Evolutionary conservation across 192 early-diverging fungal genomes (phyloP).

Genomic region (Mortierella antarctica): DNA sequence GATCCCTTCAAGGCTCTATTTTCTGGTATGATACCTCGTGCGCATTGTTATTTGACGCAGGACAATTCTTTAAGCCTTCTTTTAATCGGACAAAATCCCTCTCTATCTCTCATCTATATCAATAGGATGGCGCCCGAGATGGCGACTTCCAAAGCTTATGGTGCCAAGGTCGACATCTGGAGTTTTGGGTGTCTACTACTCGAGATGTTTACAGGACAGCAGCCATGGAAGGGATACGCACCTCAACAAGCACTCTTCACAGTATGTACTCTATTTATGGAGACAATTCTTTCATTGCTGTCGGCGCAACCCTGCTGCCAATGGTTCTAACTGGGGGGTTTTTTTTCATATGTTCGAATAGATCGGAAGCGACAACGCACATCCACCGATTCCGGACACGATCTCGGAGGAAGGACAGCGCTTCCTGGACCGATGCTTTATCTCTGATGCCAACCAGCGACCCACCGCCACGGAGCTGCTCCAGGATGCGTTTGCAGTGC

Average conservation of each 20-base stretch:
- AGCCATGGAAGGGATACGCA: slow-evolving; percentile 73
- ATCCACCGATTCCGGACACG: slow-evolving; percentile 83
- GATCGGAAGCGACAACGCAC: slow-evolving; percentile 78
- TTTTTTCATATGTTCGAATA: too few species aligned
- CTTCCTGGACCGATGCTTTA: slow-evolving; percentile 83
- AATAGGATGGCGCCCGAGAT: slow-evolving; percentile 95
- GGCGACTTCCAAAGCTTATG: slow-evolving; percentile 80
- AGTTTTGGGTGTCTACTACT: slow-evolving; percentile 87
- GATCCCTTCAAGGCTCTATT: slow-evolving; percentile 78
- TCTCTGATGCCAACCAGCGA: slow-evolving; percentile 78
- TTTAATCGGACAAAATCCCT: too few species aligned
- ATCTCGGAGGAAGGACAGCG: slow-evolving; percentile 73
- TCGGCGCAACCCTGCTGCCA: too few species aligned
- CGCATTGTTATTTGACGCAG: too few species aligned
- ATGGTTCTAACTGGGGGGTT: too few species aligned
- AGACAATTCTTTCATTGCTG: too few species aligned
- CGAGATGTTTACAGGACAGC: slow-evolving; percentile 94
- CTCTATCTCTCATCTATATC: not conserved
- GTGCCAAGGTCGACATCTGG: slow-evolving; percentile 96
- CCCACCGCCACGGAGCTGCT: slow-evolving; percentile 82
- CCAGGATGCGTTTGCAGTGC: slow-evolving; percentile 75
- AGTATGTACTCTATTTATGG: too few species aligned
- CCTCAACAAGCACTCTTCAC: slow-evolving; percentile 66
- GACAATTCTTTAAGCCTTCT: too few species aligned
- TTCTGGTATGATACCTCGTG: slow-evolving; percentile 64